Evolutionary conservation across 164 flowering plant genomes (phyloP).

Genomic region (Dillenia turbinata): DNA sequence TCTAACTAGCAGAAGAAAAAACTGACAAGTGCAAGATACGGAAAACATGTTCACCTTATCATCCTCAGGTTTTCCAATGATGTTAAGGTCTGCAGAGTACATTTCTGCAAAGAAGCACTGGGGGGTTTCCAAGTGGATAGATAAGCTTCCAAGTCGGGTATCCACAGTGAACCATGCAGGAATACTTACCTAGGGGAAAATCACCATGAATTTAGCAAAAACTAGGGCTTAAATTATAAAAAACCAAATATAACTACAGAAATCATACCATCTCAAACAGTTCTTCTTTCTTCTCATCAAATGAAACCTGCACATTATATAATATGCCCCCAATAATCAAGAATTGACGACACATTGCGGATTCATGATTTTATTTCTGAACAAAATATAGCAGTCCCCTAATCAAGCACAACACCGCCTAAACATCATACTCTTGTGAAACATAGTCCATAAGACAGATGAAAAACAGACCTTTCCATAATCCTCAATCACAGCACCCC

Average conservation of each 20-base stretch:
- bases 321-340: not conserved
- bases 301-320: constrained; percentile 54
- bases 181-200: constrained; percentile 74
- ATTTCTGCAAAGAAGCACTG: constrained; percentile 98
- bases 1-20: no score
- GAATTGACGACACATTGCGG: no score
- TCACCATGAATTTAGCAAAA: constrained; percentile 1
- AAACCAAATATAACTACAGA: not conserved
- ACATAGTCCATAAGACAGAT: not conserved
- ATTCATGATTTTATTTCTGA: no score
- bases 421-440: no score
- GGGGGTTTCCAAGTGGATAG: constrained; percentile 96
- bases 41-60: constrained; percentile 58
- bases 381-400: no score
- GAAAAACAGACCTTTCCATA: constrained; percentile 69
- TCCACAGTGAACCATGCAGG: constrained; percentile 97
- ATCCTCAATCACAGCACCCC: constrained; percentile 81
- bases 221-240: not conserved
- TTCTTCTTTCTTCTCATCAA: constrained; percentile 90
- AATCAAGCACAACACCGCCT: no score
- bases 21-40: no score
- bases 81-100: constrained; percentile 89
- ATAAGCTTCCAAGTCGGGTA: constrained; percentile 88
- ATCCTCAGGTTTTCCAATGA: constrained; percentile 84
- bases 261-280: constrained; percentile 86